A percentile compares a stretch with the other conserved stretches of the same genome.
phyloP scores from a whole-genome alignment of 495 filamentous ascomycete species.

The Hypoxylon intermedium region DNA sequence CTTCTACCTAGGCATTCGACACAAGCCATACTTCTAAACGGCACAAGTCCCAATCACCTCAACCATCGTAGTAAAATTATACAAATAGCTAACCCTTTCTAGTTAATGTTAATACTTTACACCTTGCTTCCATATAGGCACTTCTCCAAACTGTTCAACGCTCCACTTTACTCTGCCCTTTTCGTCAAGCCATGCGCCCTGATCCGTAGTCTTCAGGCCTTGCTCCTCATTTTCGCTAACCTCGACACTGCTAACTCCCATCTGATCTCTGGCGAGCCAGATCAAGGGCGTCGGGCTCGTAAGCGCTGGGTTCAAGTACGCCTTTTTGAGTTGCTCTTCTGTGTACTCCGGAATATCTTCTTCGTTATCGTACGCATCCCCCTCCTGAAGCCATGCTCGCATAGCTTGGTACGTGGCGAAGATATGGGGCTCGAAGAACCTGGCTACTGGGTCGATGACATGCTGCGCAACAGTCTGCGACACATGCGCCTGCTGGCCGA shows the following conservation, averaged over 20 bases:
- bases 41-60: too few species aligned
- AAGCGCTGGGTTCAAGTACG: slow-evolving; percentile 74
- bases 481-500: slow-evolving; percentile 24
- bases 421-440: slow-evolving; percentile 37
- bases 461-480: slow-evolving; percentile 33
- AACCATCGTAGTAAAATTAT: too few species aligned
- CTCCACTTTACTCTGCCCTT: slow-evolving; percentile 65
- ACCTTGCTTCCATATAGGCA: slow-evolving; percentile 73
- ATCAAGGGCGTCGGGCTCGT: slow-evolving; percentile 63
- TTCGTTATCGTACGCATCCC: slow-evolving; percentile 59
- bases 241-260: slow-evolving; percentile 69
- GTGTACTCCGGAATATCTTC: slow-evolving; percentile 60
- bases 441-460: slow-evolving; percentile 28
- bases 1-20: too few species aligned
- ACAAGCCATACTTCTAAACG: too few species aligned
- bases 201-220: slow-evolving; percentile 60
- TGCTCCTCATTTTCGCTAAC: slow-evolving; percentile 44
- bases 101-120: slow-evolving; percentile 46
- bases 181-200: slow-evolving; percentile 69
- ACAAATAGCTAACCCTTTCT: too few species aligned
- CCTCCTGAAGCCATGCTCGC: slow-evolving; percentile 36
- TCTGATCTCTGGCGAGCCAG: slow-evolving; percentile 74
- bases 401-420: slow-evolving; percentile 36
- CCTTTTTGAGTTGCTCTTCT: slow-evolving; percentile 60
- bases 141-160: slow-evolving; percentile 51